Evolutionary conservation across 768 basidiomycete genomes (phyloP).

Genomic region (Tulasnella sp.): DNA sequence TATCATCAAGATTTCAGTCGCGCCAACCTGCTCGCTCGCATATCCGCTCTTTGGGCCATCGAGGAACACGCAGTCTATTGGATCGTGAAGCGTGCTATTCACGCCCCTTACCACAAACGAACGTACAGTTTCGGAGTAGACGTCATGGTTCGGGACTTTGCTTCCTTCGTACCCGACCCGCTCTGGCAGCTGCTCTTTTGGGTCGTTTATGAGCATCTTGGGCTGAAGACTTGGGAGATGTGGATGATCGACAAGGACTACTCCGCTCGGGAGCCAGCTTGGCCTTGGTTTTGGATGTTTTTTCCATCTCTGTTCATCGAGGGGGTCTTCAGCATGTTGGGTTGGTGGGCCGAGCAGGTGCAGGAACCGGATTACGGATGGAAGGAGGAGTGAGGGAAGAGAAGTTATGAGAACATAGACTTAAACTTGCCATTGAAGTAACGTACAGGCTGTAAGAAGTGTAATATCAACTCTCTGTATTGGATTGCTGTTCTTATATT

Average conservation of each 20-base stretch:
- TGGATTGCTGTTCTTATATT: not conserved
- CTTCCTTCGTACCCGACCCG: not conserved
- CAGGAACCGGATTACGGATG: not conserved
- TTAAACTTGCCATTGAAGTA: not conserved
- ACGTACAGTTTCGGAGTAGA: slow-evolving; percentile 13
- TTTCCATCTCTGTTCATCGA: not conserved
- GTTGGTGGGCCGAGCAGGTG: not conserved
- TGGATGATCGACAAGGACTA: not conserved
- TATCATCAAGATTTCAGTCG: not conserved
- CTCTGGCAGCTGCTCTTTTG: slow-evolving; percentile 1
- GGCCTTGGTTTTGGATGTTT: not conserved
- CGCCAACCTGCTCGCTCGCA: slow-evolving; percentile 10
- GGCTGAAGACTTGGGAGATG: not conserved
- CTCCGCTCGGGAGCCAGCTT: not conserved
- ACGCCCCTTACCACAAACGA: slow-evolving; percentile 11
- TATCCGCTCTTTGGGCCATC: slow-evolving; percentile 15
- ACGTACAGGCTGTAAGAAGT: not conserved
- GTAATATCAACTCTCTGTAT: not conserved
- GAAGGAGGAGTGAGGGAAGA: not conserved
- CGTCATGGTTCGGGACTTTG: not conserved
- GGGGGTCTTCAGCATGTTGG: not conserved
- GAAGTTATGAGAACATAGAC: not conserved
- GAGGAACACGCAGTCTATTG: slow-evolving; percentile 14
- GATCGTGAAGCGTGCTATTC: slow-evolving; percentile 10
- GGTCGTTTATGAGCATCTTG: slow-evolving; percentile 8